phyloP scores from a whole-genome alignment of 176 grass and related monocot genomes.

The Chloris gayana region DNA sequence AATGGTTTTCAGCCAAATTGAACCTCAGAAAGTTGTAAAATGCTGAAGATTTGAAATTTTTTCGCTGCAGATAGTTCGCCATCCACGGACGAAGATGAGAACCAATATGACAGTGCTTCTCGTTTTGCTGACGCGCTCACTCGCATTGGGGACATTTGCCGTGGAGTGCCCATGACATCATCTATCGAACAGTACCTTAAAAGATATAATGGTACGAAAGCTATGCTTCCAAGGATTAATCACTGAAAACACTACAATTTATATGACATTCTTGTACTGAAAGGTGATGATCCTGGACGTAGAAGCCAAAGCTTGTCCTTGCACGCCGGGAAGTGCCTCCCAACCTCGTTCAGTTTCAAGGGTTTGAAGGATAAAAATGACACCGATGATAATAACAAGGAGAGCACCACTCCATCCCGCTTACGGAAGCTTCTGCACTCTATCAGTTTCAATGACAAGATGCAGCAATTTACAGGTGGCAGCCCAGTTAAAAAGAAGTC shows the following conservation, averaged over 20 bases:
- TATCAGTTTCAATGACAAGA: constrained; percentile 81
- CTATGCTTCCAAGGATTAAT: neutral
- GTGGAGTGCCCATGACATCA: constrained; percentile 54
- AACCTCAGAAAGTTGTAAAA: neutral
- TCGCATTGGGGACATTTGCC: constrained; percentile 57
- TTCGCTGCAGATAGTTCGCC: constrained; percentile 44
- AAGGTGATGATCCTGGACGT: constrained; percentile 54
- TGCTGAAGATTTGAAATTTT: constrained; percentile 5
- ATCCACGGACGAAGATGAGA: constrained; percentile 49
- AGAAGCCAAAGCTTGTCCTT: constrained; percentile 50
- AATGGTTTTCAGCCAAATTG: neutral
- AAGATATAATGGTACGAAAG: constrained; percentile 53
- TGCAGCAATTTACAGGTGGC: constrained; percentile 49
- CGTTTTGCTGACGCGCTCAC: constrained; percentile 55
- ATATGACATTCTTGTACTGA: constrained; percentile 34
- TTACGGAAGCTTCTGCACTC: constrained; percentile 70
- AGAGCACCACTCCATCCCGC: constrained; percentile 54
- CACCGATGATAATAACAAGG: constrained; percentile 59
- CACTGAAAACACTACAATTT: constrained; percentile 29
- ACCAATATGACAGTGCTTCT: constrained; percentile 57
- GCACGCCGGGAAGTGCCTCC: constrained; percentile 34
- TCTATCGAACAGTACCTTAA: constrained; percentile 72
- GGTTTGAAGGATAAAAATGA: constrained; percentile 63
- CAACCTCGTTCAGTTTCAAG: constrained; percentile 62
- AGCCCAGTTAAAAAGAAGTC: constrained; percentile 77